phyloP scores from a whole-genome alignment of 257 asterid genomes.

The Cinchona pubescens region DNA sequence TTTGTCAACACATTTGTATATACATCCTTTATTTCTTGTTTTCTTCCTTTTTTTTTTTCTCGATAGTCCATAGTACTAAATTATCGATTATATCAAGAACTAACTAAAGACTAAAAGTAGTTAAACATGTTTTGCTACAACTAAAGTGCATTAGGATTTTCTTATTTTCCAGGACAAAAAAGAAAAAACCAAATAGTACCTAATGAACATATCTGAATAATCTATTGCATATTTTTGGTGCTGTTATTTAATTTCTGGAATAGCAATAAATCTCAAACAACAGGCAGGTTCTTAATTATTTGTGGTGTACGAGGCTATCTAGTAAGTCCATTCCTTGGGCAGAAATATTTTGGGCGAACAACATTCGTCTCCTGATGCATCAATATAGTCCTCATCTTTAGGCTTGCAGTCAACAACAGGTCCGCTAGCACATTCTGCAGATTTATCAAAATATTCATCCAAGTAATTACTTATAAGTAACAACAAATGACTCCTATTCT shows the following conservation, averaged over 20 bases:
- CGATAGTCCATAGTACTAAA: not conserved
- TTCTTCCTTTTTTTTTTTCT: too few species aligned
- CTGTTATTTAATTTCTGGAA: too few species aligned
- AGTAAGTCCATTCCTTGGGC: slow-evolving; percentile 73
- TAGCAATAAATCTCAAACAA: too few species aligned
- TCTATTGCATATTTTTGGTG: not conserved
- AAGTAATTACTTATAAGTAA: not conserved
- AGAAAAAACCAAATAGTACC: not conserved
- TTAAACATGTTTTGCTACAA: too few species aligned
- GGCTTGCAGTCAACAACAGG: slow-evolving; percentile 20
- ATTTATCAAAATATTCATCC: not conserved
- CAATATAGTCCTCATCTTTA: slow-evolving; percentile 20
- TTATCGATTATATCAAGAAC: not conserved
- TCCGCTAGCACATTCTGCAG: slow-evolving; percentile 30
- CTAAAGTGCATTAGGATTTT: too few species aligned
- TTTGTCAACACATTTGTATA: too few species aligned
- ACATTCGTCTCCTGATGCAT: slow-evolving; percentile 5
- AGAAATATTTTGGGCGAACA: slow-evolving; percentile 49
- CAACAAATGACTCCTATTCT: not conserved
- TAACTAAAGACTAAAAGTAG: not conserved
- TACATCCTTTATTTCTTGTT: too few species aligned
- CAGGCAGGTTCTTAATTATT: too few species aligned
- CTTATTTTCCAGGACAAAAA: too few species aligned
- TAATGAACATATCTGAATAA: not conserved
- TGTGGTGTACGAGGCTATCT: not conserved